Percentiles rank a stretch among this genome's conserved stretches.
These are phyloP conservation scores for Dendrobium officinale DNA, from an alignment of 106 monocot species.

Conservation along the genomic window DNA sequence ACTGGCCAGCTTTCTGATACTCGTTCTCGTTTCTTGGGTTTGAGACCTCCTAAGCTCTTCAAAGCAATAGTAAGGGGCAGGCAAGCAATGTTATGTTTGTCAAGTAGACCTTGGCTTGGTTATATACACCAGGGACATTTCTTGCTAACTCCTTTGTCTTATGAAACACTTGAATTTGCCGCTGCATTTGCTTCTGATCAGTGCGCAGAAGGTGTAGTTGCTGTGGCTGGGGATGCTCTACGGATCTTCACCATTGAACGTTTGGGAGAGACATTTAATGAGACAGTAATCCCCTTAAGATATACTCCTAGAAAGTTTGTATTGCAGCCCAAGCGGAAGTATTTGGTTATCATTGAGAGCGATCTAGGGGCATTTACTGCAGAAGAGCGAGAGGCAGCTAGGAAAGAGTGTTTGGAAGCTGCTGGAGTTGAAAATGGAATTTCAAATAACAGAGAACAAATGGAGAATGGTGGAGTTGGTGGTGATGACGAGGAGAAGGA, in stretches of 20 bases:
- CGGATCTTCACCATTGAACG: constrained; percentile 92
- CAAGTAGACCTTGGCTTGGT: constrained; percentile 94
- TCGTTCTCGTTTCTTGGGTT: constrained; percentile 81
- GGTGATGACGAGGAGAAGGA: constrained; percentile 62
- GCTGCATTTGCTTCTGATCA: constrained; percentile 97
- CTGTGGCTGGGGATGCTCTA: constrained; percentile 86
- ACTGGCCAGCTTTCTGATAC: constrained; percentile 95
- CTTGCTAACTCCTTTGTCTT: constrained; percentile 80
- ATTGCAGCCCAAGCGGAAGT: constrained; percentile 65
- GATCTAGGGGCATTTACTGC: constrained; percentile 96
- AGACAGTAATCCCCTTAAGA: constrained; percentile 71
- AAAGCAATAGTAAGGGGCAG: constrained; percentile 77
- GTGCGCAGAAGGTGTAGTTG: constrained; percentile 98
- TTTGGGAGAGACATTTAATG: constrained; percentile 92
- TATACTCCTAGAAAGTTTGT: constrained; percentile 96
- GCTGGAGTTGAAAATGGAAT: constrained; percentile 70
- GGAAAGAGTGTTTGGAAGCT: constrained; percentile 81
- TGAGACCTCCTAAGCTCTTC: constrained; percentile 88
- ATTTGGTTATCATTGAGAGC: constrained; percentile 76
- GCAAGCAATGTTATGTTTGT: constrained; percentile 92
- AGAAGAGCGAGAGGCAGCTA: constrained; percentile 83
- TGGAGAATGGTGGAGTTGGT: constrained; percentile 55
- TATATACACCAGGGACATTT: constrained; percentile 98
- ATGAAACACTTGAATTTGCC: constrained; percentile 88
- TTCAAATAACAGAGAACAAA: constrained; percentile 40